Conservation (phyloP, 2,329 filamentous ascomycete species). For the Sclerotinia minor region DNA sequence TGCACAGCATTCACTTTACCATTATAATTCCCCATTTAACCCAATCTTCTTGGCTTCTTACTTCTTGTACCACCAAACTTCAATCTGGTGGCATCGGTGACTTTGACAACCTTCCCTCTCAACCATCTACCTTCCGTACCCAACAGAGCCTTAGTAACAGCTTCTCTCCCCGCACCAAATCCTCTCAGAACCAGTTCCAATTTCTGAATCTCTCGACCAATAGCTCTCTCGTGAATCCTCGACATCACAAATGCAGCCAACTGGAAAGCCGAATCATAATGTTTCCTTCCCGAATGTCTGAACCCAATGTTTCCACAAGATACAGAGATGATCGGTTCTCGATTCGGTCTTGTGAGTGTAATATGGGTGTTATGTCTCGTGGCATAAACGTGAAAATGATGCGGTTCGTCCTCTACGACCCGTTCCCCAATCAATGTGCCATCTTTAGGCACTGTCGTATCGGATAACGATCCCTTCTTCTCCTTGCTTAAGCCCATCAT, state of each 20-base stretch:
- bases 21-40: constrained; percentile 31
- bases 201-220: constrained; percentile 71
- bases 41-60: constrained; percentile 76
- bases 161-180: constrained; percentile 84
- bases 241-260: constrained; percentile 80
- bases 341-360: constrained; percentile 80
- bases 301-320: constrained; percentile 91
- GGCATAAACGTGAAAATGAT: constrained; percentile 83
- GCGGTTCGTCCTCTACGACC: constrained; percentile 57
- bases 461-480: not conserved
- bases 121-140: constrained; percentile 79
- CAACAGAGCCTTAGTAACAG: constrained; percentile 83
- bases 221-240: constrained; percentile 78
- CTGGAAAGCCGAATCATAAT: constrained; percentile 92
- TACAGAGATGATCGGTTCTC: constrained; percentile 75
- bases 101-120: constrained; percentile 71
- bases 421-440: constrained; percentile 34
- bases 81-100: constrained; percentile 82
- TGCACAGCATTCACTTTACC: constrained; percentile 23
- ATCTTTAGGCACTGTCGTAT: constrained; percentile 1
- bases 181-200: constrained; percentile 82
- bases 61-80: constrained; percentile 96
- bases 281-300: constrained; percentile 73
- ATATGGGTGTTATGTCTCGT: constrained; percentile 96
- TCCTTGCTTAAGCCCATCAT: constrained; percentile 5